Conservation (phyloP, 768 basidiomycete genomes). For the Auricularia sp. region DNA sequence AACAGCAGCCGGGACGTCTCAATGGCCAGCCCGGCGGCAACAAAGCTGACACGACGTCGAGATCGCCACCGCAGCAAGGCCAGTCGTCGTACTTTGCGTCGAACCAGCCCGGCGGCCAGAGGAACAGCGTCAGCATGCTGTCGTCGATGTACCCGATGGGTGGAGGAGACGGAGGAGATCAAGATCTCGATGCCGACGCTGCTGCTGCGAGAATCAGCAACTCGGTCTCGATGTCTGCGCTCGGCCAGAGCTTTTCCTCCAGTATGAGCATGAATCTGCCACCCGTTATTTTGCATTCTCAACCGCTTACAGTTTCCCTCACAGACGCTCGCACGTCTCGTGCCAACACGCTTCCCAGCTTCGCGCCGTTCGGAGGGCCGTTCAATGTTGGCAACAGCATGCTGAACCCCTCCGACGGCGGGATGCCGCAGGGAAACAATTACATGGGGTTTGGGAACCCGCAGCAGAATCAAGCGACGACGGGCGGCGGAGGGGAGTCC, state of each 20-base stretch:
- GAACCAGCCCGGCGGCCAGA: background rate
- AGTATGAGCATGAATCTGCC: background rate
- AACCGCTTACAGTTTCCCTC: background rate
- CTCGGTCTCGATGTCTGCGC: background rate
- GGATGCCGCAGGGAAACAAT: background rate
- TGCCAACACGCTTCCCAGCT: slow-evolving; percentile 3
- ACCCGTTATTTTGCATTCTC: background rate
- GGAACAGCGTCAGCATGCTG: background rate
- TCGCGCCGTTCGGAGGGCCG: slow-evolving; percentile 1
- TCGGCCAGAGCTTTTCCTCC: background rate
- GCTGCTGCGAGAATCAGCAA: background rate
- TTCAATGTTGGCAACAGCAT: background rate
- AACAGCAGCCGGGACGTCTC: background rate
- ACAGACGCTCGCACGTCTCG: background rate
- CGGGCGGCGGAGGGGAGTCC: slow-evolving; percentile 2
- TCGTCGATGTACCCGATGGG: background rate
- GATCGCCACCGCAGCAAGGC: background rate
- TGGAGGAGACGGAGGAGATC: background rate
- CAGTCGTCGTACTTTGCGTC: background rate
- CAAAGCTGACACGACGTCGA: background rate
- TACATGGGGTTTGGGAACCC: background rate
- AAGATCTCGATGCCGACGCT: background rate
- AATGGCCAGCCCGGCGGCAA: background rate
- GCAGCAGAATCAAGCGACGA: background rate
- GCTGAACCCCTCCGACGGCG: background rate